Evolutionary conservation across 176 grass and related monocot genomes (phyloP), one percentile per base, ranked within the genome.

Genomic region (Oryza meridionalis): DNA sequence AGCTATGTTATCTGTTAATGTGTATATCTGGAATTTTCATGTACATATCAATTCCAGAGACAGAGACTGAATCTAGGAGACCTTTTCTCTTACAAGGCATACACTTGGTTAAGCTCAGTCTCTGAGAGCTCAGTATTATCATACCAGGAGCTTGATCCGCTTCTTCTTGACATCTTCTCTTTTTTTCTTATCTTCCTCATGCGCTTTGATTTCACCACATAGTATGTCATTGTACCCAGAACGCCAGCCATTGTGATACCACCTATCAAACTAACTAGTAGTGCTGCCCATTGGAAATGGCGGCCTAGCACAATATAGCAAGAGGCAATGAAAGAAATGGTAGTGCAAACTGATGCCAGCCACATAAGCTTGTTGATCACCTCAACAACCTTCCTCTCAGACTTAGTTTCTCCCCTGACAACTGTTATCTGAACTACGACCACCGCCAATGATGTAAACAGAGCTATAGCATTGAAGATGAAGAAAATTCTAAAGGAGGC

Each of bases 321-420:
- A 26, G 96, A 98, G 32, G 93, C 91, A 55, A 98, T 89, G 86
- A 98, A 98, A 85, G 96, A 92, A 84, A 90, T 88, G 47, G 93
- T 98, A 69, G 96, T 95, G 88, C 96, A 98, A 79, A 98, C 87
- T 5, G 96, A 98, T 50, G 96, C 96, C 73, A 95, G 53, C 96
- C 93, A 95, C 96, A 95, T 98, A 81, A 95, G 90, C 77, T 98
- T 98, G 82, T 98, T 98, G 63, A 98, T 98, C 79, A 98, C 83
- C 93, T 75, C 96, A n/a, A 93, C 89, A 76, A 95, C 96, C 77
- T 68, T 85, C 83, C 89, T 87, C 85, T 98, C 93, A 11, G 96
- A 91, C 80, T 98, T 98, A 19, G 91, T 98, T 86, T 98, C 96
- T 55, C 96, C 91, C 82, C 91, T 95, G 75, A 98, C 96, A 82